Percentiles rank a stretch among this genome's conserved stretches.
Evolutionary conservation across 352 stramenopile species (phyloP).

Genomic region (Thraustotheca clavata): DNA sequence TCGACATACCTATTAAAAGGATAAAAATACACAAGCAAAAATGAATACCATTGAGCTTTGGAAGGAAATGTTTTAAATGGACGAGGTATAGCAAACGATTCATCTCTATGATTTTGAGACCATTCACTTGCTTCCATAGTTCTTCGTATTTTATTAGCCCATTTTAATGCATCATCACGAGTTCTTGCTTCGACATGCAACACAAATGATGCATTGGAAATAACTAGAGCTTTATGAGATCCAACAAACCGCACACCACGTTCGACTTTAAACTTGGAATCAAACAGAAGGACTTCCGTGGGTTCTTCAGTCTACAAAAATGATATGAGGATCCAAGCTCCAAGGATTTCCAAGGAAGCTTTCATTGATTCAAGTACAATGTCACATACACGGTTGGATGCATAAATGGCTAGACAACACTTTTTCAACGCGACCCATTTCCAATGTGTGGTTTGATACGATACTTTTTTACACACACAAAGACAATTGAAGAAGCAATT

Average conservation of each 20-base stretch:
- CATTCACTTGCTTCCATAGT: conserved; percentile 56
- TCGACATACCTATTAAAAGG: conserved; percentile 34
- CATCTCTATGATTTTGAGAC: conserved; percentile 69
- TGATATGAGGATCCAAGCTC: too few relatives aligned
- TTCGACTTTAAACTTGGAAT: conserved; percentile 75
- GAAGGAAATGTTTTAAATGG: conserved; percentile 50
- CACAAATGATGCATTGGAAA: conserved; percentile 80
- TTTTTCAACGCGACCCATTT: conserved; percentile 77
- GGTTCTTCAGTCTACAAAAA: conserved; percentile 36
- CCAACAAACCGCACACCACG: conserved; percentile 66
- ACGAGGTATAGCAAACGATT: conserved; percentile 68
- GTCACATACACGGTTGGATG: conserved; percentile 43
- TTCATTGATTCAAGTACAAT: too few relatives aligned
- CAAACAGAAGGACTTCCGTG: conserved; percentile 66
- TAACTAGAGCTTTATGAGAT: conserved; percentile 64
- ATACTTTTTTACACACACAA: conserved; percentile 78
- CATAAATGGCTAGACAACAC: conserved; percentile 69
- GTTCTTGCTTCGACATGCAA: conserved; percentile 75
- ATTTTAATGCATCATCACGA: conserved; percentile 71
- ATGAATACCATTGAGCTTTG: conserved; percentile 59
- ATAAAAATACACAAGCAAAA: background rate
- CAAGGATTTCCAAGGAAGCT: background rate
- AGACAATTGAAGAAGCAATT: conserved; percentile 87
- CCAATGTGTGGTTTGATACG: conserved; percentile 74
- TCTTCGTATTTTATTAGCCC: conserved; percentile 78